A percentile compares a stretch with the other conserved stretches of the same genome.
These are phyloP conservation scores for Colletotrichum agaves DNA, from an alignment of 2,329 filamentous ascomycete species.

Conservation along the genomic window DNA sequence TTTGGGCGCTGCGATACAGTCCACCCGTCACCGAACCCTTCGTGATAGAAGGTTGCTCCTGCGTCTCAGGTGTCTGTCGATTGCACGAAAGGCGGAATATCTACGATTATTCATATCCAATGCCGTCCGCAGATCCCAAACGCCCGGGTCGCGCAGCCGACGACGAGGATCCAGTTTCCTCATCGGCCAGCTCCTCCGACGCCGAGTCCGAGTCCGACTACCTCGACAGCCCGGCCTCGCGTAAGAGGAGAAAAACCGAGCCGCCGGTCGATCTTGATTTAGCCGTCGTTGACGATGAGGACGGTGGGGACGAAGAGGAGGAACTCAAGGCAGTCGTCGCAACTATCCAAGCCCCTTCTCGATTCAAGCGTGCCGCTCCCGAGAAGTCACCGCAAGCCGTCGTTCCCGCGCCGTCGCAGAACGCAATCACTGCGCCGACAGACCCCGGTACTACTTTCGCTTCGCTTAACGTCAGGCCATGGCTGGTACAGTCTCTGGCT, in stretches of 20 bases:
- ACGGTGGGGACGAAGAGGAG: slow-evolving; percentile 46
- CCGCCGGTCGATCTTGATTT: slow-evolving; percentile 35
- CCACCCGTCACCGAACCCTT: slow-evolving; percentile 10
- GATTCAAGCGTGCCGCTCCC: slow-evolving; percentile 51
- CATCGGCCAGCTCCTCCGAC: slow-evolving; percentile 31
- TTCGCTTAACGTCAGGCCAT: slow-evolving; percentile 79
- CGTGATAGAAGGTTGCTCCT: neutral
- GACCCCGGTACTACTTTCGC: slow-evolving; percentile 75
- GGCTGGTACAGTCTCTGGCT: slow-evolving; percentile 84
- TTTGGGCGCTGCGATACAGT: slow-evolving; percentile 17
- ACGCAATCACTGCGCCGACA: slow-evolving; percentile 60
- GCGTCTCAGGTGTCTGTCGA: slow-evolving; percentile 5
- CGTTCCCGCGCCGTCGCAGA: slow-evolving; percentile 39
- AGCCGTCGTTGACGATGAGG: slow-evolving; percentile 45
- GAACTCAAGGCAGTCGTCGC: slow-evolving; percentile 50
- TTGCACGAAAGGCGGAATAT: neutral
- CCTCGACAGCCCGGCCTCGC: slow-evolving; percentile 56
- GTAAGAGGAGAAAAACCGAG: slow-evolving; percentile 58
- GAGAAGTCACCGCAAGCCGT: slow-evolving; percentile 38
- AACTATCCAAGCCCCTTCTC: slow-evolving; percentile 63
- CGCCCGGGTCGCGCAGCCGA: slow-evolving; percentile 21
- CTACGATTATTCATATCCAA: slow-evolving; percentile 13
- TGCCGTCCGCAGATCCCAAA: slow-evolving; percentile 28
- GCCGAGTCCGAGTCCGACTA: slow-evolving; percentile 58
- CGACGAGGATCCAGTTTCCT: slow-evolving; percentile 25